phyloP scores from a whole-genome alignment of 2,329 filamentous ascomycete species.

The Aspergillus sp. region DNA sequence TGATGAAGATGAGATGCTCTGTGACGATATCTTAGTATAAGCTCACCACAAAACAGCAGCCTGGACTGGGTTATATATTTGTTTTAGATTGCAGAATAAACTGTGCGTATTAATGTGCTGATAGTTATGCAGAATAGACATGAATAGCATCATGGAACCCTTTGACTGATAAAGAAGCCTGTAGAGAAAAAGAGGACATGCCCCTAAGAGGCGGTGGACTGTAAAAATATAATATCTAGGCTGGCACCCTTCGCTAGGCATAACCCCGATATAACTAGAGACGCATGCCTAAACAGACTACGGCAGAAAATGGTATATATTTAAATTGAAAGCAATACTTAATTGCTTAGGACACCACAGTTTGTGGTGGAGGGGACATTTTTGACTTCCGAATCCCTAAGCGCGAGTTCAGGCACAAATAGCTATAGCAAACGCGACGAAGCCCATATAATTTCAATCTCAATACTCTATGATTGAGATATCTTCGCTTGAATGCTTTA shows the following conservation, averaged over 20 bases:
- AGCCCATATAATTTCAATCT: neutral
- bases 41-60: neutral
- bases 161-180: too few species aligned
- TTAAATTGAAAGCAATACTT: neutral
- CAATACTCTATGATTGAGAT: neutral
- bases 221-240: too few species aligned
- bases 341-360: neutral
- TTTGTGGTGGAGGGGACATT: neutral
- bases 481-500: neutral
- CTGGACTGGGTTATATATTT: neutral
- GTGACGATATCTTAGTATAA: neutral
- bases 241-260: neutral
- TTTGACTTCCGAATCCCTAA: neutral
- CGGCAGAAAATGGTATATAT: neutral
- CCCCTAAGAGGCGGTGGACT: too few species aligned
- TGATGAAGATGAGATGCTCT: neutral
- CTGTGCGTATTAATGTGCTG: neutral
- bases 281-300: neutral
- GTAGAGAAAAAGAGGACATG: too few species aligned
- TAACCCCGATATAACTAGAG: neutral
- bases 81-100: neutral
- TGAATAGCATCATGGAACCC: neutral
- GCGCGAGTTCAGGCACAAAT: neutral
- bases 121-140: neutral
- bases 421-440: neutral